Base-by-base conservation (phyloP, 192 early-diverging fungal species). In the Entomortierella beljakovae region DNA sequence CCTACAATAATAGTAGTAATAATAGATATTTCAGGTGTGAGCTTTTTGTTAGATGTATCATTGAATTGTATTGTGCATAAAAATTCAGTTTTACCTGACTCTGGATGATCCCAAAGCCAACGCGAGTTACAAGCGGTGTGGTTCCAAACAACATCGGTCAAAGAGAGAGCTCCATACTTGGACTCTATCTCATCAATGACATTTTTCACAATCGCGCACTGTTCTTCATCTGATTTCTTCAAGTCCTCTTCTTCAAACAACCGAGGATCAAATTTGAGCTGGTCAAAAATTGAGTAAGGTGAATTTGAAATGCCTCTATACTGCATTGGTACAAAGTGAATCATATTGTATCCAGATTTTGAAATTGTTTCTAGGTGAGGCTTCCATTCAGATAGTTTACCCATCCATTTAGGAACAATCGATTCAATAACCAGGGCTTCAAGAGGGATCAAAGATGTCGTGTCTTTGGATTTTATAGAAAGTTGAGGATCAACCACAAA, bases 71-170 rank as follows among this genome's bases (percentile, higher is more conserved):
- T 46, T 62, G n/a, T n/a, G n/a, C n/a, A n/a, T n/a, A n/a, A n/a
- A n/a, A 18, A 33, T 11, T 46, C 43, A 15, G n/a, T 46, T 34
- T 23, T 81, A 92, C 92, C 93, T 66, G 95, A 94, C 81, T 99
- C 98, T 7, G 98, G 98, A 79, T 99, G 98, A 48, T 97, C 92
- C 75, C 89, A 81, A 40, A 99, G 88, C 94, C 96, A 99, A n/a
- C 80, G 82, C n/a, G 94, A 94, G 71, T 97, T 93, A 81, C 89
- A 90, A 26, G 96, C 93, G 23, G 97, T 99, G 83, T 99, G 98
- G 84, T 99, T 99, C 96, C 96, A 99, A 3, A 99, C 98, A 66
- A 99, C 89, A 83, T 99, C 98, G 11, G 95, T 95, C 42, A 93
- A 82, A 43, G 88, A 89, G 42, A 99, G 82, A 56, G 97, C 86